These are phyloP conservation scores for Sedum album DNA, from an alignment of 164 flowering plant genomes.

Conservation along the genomic window DNA sequence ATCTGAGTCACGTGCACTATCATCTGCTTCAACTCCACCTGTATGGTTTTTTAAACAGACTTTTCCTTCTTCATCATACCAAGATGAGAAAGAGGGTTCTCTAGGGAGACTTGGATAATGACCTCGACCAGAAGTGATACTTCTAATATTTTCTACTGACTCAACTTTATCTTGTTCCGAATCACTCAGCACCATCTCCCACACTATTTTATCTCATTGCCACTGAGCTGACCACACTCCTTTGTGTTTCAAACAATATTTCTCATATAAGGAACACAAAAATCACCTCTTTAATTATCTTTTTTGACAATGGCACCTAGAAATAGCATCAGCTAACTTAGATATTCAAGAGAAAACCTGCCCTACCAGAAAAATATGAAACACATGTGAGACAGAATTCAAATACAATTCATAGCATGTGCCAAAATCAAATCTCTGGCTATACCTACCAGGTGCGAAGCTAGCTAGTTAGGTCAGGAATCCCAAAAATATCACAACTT, in stretches of 20 bases:
- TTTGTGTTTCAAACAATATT: background rate
- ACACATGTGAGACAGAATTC: background rate
- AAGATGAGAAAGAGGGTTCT: constrained; percentile 58
- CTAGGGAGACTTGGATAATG: constrained; percentile 23
- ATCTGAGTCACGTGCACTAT: constrained; percentile 27
- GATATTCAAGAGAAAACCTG: background rate
- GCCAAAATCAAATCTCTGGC: background rate
- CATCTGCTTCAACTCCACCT: constrained; percentile 15
- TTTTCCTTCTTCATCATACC: constrained; percentile 44
- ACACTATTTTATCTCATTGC: constrained; percentile 13
- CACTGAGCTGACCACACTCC: background rate
- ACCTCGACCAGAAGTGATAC: constrained; percentile 15
- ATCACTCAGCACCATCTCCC: constrained; percentile 44
- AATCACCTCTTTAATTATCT: background rate
- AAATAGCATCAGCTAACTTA: background rate
- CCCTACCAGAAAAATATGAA: background rate
- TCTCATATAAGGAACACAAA: background rate
- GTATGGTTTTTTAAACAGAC: constrained; percentile 14
- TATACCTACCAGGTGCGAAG: background rate
- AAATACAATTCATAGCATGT: background rate
- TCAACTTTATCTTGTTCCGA: constrained; percentile 21
- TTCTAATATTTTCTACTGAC: constrained; percentile 6
- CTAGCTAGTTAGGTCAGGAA: background rate
- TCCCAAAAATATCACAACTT: background rate
- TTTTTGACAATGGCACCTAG: background rate